Evolutionary conservation across 1,139 yeast species (phyloP).

Genomic region (Taphrina flavorubra): DNA sequence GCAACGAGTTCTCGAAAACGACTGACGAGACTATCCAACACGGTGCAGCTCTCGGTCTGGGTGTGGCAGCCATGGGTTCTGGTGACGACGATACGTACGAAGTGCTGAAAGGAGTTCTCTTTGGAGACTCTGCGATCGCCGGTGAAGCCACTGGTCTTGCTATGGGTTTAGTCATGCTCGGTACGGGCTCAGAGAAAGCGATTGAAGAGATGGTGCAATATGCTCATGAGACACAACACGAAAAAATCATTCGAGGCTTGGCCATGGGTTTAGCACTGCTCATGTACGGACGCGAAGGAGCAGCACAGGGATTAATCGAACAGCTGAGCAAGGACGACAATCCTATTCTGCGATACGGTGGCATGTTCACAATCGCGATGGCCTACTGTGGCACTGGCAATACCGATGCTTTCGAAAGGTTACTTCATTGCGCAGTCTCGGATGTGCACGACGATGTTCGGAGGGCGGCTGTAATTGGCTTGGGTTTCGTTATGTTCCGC

Average conservation of each 20-base stretch:
- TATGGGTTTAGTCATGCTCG: conserved; percentile 95
- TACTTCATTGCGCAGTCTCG: conserved; percentile 91
- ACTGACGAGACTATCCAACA: conserved; percentile 78
- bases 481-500: conserved; percentile 89
- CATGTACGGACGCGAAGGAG: conserved; percentile 82
- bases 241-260: conserved; percentile 88
- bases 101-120: conserved; percentile 80
- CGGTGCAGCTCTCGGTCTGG: conserved; percentile 95
- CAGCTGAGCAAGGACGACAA: conserved; percentile 75
- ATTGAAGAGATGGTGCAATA: conserved; percentile 84
- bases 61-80: conserved; percentile 97
- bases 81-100: conserved; percentile 76
- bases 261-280: conserved; percentile 88
- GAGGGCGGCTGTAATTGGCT: conserved; percentile 92
- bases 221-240: conserved; percentile 96
- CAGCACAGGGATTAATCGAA: conserved; percentile 75
- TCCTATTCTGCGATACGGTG: conserved; percentile 90
- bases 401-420: conserved; percentile 80
- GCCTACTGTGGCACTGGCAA: conserved; percentile 98
- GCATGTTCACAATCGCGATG: conserved; percentile 88
- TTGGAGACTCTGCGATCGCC: conserved; percentile 88
- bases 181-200: conserved; percentile 79
- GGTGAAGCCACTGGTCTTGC: conserved; percentile 97
- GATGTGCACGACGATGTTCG: conserved; percentile 97
- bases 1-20: conserved; percentile 57